phyloP scores from a whole-genome alignment of 2,329 filamentous ascomycete species.

The Capronia coronata region DNA sequence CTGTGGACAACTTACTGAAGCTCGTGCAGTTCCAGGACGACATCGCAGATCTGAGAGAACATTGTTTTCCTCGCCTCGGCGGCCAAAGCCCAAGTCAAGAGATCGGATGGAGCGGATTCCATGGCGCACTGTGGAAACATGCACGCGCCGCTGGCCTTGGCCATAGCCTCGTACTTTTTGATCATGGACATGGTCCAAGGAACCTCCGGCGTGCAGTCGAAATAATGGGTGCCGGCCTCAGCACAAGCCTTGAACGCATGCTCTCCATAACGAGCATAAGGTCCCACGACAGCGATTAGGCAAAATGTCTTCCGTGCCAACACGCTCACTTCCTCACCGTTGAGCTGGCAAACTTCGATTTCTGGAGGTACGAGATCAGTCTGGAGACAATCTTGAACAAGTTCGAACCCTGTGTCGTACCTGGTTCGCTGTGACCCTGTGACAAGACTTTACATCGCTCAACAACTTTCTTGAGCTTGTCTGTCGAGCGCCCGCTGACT shows the following conservation, averaged over 20 bases:
- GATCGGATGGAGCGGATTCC: conserved; percentile 57
- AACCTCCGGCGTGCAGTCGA: conserved; percentile 58
- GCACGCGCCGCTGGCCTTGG: conserved; percentile 55
- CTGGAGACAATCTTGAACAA: conserved; percentile 36
- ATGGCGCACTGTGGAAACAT: conserved; percentile 53
- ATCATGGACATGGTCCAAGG: conserved; percentile 58
- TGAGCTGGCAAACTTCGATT: conserved; percentile 43
- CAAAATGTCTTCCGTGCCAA: conserved; percentile 51
- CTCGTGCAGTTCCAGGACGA: conserved; percentile 48
- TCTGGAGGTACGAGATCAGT: conserved; percentile 32
- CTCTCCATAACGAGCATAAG: conserved; percentile 55
- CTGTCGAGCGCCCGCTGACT: conserved; percentile 67
- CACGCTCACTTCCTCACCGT: conserved; percentile 43
- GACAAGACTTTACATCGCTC: conserved; percentile 60
- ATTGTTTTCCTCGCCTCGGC: conserved; percentile 46
- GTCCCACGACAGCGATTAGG: conserved; percentile 55
- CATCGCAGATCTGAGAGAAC: conserved; percentile 43
- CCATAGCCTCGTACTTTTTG: conserved; percentile 52
- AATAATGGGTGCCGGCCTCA: conserved; percentile 57
- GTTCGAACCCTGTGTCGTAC: conserved; percentile 62
- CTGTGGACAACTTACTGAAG: conserved; percentile 37
- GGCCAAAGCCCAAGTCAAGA: conserved; percentile 46
- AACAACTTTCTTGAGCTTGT: conserved; percentile 64
- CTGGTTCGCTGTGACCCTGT: conserved; percentile 36
- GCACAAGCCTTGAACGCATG: conserved; percentile 58